phyloP scores from a whole-genome alignment of 176 grass and related monocot genomes.

The Rhipidocladum racemiflorum region DNA sequence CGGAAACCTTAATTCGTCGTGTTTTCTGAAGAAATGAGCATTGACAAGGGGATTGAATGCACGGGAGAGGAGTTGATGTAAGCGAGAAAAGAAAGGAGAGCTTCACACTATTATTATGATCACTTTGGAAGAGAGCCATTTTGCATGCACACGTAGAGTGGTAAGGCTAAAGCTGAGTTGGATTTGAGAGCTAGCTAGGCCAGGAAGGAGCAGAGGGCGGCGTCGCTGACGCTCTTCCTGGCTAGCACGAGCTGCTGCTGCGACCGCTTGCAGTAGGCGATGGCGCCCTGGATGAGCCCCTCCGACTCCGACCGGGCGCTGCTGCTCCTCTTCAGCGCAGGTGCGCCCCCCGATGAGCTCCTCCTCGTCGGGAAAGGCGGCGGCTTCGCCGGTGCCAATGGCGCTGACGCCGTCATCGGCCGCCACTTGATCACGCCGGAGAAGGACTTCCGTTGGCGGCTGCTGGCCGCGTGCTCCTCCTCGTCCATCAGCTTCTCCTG shows the following conservation, averaged over 20 bases:
- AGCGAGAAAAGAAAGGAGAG: neutral
- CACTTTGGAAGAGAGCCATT: neutral
- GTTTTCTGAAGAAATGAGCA: neutral
- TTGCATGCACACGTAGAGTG: conserved; percentile 34
- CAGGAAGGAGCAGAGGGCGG: conserved; percentile 23
- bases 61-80: neutral
- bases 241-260: conserved; percentile 45
- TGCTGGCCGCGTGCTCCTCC: conserved; percentile 30
- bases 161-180: neutral
- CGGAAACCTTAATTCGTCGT: neutral
- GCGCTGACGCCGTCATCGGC: neutral
- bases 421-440: conserved; percentile 53
- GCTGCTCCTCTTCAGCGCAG: conserved; percentile 48
- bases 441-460: conserved; percentile 53
- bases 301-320: conserved; percentile 58
- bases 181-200: conserved; percentile 16
- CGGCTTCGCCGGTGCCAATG: neutral
- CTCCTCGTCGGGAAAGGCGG: conserved; percentile 15
- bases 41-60: neutral
- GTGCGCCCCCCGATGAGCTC: neutral
- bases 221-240: conserved; percentile 57
- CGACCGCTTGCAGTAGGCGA: conserved; percentile 76
- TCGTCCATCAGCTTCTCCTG: conserved; percentile 43
- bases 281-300: conserved; percentile 69
- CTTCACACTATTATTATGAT: conserved; percentile 44